A percentile compares a stretch with the other conserved stretches of the same genome.
phyloP scores from a whole-genome alignment of 768 basidiomycete genomes.

The Lactarius quietus region DNA sequence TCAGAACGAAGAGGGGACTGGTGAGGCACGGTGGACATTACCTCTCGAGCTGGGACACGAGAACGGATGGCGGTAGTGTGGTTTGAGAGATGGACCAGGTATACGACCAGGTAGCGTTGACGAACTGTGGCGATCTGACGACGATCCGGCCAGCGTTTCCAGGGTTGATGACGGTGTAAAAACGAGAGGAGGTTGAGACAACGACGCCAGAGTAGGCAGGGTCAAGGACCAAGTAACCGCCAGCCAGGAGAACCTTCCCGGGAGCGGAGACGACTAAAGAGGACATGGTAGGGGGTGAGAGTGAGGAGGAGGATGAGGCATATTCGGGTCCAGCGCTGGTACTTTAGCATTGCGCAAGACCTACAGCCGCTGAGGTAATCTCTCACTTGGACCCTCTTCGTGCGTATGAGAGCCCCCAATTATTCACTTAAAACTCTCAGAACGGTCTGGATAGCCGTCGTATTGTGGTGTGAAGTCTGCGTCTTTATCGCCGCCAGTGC shows the following conservation, averaged over 20 bases:
- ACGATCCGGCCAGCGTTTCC: slow-evolving; percentile 45
- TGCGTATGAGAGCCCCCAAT: slow-evolving; percentile 5
- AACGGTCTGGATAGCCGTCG: slow-evolving; percentile 54
- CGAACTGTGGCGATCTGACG: slow-evolving; percentile 90
- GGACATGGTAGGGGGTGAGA: slow-evolving; percentile 32
- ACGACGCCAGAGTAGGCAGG: slow-evolving; percentile 80
- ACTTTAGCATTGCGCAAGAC: neutral
- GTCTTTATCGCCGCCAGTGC: slow-evolving; percentile 40
- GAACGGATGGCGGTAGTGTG: slow-evolving; percentile 20
- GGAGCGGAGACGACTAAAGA: slow-evolving; percentile 81
- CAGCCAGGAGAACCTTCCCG: slow-evolving; percentile 93
- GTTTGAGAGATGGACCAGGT: slow-evolving; percentile 41
- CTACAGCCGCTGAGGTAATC: neutral
- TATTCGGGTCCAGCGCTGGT: neutral
- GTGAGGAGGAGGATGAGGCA: neutral
- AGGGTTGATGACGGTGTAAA: slow-evolving; percentile 74
- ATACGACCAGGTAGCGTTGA: slow-evolving; percentile 77
- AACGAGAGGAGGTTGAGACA: slow-evolving; percentile 89
- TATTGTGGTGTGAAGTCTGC: slow-evolving; percentile 69
- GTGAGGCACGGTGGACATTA: neutral
- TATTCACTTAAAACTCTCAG: slow-evolving; percentile 36
- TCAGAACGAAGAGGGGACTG: neutral
- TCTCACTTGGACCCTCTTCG: neutral
- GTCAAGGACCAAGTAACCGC: slow-evolving; percentile 97
- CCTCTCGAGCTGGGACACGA: slow-evolving; percentile 31